Evolutionary conservation across 2,329 filamentous ascomycete genomes (phyloP), one percentile per base, ranked within the genome.

Genomic region (Pseudogymnoascus sp.): DNA sequence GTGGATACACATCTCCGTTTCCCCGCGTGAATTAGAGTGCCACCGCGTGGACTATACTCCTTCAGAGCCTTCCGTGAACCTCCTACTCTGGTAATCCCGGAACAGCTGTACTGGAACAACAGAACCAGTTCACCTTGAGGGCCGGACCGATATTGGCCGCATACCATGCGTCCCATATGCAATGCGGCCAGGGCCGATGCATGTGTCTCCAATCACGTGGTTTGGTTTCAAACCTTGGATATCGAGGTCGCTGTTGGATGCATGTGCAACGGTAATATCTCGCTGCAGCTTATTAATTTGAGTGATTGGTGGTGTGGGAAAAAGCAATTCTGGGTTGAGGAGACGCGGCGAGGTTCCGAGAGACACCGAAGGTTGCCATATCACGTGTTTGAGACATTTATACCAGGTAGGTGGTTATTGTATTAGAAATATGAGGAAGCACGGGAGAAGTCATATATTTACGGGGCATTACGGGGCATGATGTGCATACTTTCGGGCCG

Each of bases 131-230:
- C 26, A 34, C n/a, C 51, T 21, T 26, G 11, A 57, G n/a, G 29
- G 51, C 51, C 29, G 51, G 51, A 57, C 29, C 51, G 51, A 57
- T 57, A 57, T 57, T 57, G 51, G 29, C 51, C n/a, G 51, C 29
- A 57, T 34, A n/a, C 51, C 51, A 57, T 57, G 51, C 51, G 51
- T 34, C 26, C 26, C 10, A 57, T 57, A 57, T 57, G 51, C 47
- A 57, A 57, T 57, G 51, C 51, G 51, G 29, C 34, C 51, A 57
- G 51, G 51, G n/a, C 51, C 29, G 5, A 57, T 34, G 51, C 51
- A 57, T 57, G 51, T 34, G 29, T 57, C 51, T 57, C 51, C 51
- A 57, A 57, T 57, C 51, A 57, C 51, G 51, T 57, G 51, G 51
- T 57, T 34, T 57, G 51, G 29, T 57, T 57, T 54, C 14, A 3